Conservation (phyloP, 148 eudicot genomes). For the Amaranthus hypochondriacus region DNA sequence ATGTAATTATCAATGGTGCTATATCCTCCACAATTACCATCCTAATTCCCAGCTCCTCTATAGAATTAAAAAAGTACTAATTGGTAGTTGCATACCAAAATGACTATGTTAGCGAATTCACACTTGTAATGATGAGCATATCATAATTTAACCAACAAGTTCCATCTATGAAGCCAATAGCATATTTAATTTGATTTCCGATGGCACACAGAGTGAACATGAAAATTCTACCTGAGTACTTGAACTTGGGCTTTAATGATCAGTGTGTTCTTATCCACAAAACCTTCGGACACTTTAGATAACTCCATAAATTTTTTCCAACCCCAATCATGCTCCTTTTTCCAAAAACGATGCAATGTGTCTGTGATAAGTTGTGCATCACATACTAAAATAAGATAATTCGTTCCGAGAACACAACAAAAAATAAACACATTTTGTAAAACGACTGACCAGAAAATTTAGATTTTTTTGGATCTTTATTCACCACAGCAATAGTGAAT, state of each 20-base stretch:
- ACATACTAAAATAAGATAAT: constrained; percentile 6
- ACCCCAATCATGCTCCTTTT: constrained; percentile 99
- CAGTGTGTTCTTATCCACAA: constrained; percentile 69
- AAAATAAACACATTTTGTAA: not conserved
- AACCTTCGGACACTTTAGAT: constrained; percentile 80
- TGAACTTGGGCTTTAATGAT: constrained; percentile 91
- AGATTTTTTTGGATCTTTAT: constrained; percentile 85
- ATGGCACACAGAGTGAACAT: not conserved
- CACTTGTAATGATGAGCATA: no score
- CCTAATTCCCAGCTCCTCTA: no score
- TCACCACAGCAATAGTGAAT: constrained; percentile 90
- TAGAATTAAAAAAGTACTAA: no score
- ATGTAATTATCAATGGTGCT: no score
- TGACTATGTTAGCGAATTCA: no score
- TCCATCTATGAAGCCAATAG: no score
- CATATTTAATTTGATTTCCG: no score
- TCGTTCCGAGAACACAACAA: not conserved
- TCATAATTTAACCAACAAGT: no score
- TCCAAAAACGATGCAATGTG: constrained; percentile 89
- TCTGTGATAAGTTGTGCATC: constrained; percentile 35
- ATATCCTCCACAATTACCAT: no score
- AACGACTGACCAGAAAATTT: constrained; percentile 69
- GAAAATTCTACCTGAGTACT: constrained; percentile 59
- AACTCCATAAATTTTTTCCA: constrained; percentile 97
- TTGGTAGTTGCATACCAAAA: no score